Conservation (phyloP, 768 basidiomycete species). For the Leccinellum albellum region DNA sequence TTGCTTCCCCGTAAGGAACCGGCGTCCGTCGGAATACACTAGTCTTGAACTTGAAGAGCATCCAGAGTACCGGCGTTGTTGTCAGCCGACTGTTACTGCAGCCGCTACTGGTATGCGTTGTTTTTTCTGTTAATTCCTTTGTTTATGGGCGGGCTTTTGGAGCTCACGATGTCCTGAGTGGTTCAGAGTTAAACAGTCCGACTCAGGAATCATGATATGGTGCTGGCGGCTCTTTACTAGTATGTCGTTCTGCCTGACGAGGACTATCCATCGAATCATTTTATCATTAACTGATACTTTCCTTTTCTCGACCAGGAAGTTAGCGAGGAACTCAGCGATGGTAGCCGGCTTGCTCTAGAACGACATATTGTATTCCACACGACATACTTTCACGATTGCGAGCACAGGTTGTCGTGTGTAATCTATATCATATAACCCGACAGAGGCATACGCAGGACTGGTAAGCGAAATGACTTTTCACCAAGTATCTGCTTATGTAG, state of each 20-base stretch:
- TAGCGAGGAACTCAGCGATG: background rate
- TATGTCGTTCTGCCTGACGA: background rate
- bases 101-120: background rate
- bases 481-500: background rate
- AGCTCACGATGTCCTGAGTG: background rate
- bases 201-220: background rate
- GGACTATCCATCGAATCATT: background rate
- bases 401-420: background rate
- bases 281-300: background rate
- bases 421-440: background rate
- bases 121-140: background rate
- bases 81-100: background rate
- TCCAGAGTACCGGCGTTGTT: background rate
- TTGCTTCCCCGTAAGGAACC: background rate
- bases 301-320: background rate
- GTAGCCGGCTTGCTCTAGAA: background rate
- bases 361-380: background rate
- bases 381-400: too few species aligned
- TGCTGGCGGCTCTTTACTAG: background rate
- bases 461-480: background rate
- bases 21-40: too few species aligned
- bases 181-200: background rate
- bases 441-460: background rate
- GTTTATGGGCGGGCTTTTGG: background rate
- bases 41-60: background rate